Conservation (phyloP, 345 rosid species). For the Camelina hispida region DNA sequence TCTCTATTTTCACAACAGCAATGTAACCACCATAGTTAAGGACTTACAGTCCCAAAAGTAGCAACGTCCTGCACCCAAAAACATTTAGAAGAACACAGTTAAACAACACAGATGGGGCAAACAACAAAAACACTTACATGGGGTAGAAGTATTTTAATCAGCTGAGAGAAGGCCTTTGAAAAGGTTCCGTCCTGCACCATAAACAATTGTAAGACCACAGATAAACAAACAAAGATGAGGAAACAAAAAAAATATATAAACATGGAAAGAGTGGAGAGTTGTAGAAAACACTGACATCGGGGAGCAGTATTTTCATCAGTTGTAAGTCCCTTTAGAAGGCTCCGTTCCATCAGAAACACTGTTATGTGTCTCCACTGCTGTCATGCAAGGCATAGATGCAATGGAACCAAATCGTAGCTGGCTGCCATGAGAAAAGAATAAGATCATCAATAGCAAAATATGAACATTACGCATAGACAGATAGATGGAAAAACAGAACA, state of each 20-base stretch:
- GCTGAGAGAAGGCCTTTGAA: no score
- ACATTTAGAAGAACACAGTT: constrained; percentile 22
- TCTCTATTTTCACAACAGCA: constrained; percentile 74
- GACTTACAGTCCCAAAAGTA: constrained; percentile 77
- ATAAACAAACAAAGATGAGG: no score
- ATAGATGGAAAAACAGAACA: constrained; percentile 36
- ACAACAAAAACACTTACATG: no score
- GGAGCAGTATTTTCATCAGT: constrained; percentile 98
- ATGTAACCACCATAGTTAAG: constrained; percentile 84
- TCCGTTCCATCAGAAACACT: constrained; percentile 79
- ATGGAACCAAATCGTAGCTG: constrained; percentile 78
- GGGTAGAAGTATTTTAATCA: no score
- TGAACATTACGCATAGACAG: background rate
- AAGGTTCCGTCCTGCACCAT: no score
- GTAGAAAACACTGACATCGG: constrained; percentile 61
- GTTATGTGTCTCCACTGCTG: constrained; percentile 95
- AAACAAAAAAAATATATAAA: background rate
- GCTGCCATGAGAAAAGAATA: constrained; percentile 47
- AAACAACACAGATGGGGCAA: background rate
- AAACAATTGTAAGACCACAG: no score
- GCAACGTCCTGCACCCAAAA: constrained; percentile 71
- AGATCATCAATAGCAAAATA: constrained; percentile 5
- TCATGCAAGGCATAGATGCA: constrained; percentile 89
- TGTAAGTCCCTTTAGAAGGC: constrained; percentile 93
- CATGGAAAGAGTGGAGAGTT: constrained; percentile 25